Evolutionary conservation across 495 filamentous ascomycete species (phyloP).

Genomic region (Lepraria neglecta): DNA sequence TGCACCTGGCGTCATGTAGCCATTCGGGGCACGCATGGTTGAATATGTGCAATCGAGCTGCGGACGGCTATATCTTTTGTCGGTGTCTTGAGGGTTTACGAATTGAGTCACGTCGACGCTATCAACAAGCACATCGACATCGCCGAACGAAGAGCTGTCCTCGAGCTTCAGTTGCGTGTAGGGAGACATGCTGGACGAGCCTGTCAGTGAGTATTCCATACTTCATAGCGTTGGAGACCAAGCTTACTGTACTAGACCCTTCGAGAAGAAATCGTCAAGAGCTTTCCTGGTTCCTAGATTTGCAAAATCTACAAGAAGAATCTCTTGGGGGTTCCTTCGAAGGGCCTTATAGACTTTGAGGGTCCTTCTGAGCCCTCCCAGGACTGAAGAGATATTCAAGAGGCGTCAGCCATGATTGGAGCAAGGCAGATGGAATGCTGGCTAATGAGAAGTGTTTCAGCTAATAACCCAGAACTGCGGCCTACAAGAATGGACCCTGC

Average conservation of each 20-base stretch:
- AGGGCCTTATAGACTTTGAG: conserved; percentile 12
- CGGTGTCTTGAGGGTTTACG: conserved; percentile 13
- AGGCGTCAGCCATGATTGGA: not conserved
- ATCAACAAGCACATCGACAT: not conserved
- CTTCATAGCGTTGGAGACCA: not conserved
- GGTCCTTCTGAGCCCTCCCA: not conserved
- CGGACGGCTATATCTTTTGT: not conserved
- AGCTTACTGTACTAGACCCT: not conserved
- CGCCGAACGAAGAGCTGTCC: not conserved
- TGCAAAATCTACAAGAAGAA: not conserved
- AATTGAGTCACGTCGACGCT: not conserved
- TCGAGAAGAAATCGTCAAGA: not conserved
- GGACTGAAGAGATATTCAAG: conserved; percentile 4
- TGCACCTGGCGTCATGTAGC: not conserved
- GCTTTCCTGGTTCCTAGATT: not conserved
- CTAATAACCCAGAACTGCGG: not conserved
- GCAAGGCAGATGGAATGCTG: conserved; percentile 16
- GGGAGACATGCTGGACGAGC: not conserved
- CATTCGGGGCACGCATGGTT: not conserved
- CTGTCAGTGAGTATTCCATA: not conserved
- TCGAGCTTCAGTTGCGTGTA: not conserved
- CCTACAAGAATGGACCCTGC: not conserved
- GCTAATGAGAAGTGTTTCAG: conserved; percentile 10
- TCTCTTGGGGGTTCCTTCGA: not conserved
- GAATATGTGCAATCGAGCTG: not conserved